Evolutionary conservation across 163 green algal genomes (phyloP), one percentile per base, ranked within the genome.

Genomic region (Coccomyxa subellipsoidea): DNA sequence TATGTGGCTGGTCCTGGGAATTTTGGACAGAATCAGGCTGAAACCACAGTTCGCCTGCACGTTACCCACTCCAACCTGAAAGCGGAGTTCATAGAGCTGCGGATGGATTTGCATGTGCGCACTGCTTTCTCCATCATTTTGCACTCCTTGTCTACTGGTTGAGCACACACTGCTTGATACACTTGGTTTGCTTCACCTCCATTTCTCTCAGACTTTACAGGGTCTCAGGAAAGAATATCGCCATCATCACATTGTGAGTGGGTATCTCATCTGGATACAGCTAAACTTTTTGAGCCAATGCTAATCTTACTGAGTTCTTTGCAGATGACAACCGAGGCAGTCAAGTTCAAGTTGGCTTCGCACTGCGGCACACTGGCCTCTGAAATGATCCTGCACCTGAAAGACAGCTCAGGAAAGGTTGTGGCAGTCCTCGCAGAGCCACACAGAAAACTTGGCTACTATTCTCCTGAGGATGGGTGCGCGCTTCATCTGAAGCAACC

Each of bases 271-370:
- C n/a, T n/a, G n/a, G n/a, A n/a, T n/a, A n/a, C n/a, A n/a, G n/a
- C n/a, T n/a, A n/a, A n/a, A n/a, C n/a, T n/a, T n/a, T n/a, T n/a
- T n/a, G n/a, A n/a, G n/a, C n/a, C n/a, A n/a, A n/a, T n/a, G n/a
- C n/a, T n/a, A n/a, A n/a, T n/a, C n/a, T n/a, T n/a, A n/a, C n/a
- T n/a, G n/a, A 9, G 12, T 47, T 38, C 10, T 9, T 25, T 77
- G 70, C 92, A 98, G 92, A 97, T 94, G 88, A 95, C 87, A 2
- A 85, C 99, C 12, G 90, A 90, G 15, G 71, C 85, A 0, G 84
- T 99, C 2, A 99, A 99, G 87, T 84, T 92, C 25, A 98, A 98
- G 88, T 88, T 99, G 4, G 93, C 89, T 39, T 94, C 90, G 36
- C 95, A 98, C 90, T 95, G 90, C 76, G 97, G 97, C 54, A 99